phyloP scores from a whole-genome alignment of 768 basidiomycete species.

The Trametes cubensis region DNA sequence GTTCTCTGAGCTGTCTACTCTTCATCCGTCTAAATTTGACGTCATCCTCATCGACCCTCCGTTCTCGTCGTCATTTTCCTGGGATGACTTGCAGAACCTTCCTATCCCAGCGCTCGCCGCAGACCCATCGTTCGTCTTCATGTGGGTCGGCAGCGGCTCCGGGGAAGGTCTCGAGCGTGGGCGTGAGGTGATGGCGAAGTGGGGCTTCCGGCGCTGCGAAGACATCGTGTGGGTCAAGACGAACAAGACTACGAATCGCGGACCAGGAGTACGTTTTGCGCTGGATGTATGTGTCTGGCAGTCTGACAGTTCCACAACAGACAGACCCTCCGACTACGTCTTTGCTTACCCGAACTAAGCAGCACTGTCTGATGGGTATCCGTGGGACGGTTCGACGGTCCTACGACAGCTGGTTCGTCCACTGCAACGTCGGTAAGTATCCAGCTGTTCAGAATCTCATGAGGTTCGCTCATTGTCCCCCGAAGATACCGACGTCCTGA shows the following conservation, averaged over 20 bases:
- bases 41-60: slow-evolving; percentile 91
- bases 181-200: slow-evolving; percentile 85
- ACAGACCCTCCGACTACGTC: slow-evolving; percentile 87
- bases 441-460: slow-evolving; percentile 19
- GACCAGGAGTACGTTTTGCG: slow-evolving; percentile 65
- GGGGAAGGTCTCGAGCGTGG: slow-evolving; percentile 91
- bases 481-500: slow-evolving; percentile 91
- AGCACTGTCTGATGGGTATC: slow-evolving; percentile 97
- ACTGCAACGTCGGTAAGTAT: slow-evolving; percentile 90
- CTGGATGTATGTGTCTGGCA: neutral
- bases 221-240: slow-evolving; percentile 99
- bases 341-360: slow-evolving; percentile 86
- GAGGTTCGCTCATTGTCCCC: slow-evolving; percentile 4
- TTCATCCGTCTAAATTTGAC: slow-evolving; percentile 80
- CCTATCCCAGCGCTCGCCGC: slow-evolving; percentile 83
- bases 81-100: slow-evolving; percentile 81
- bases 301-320: slow-evolving; percentile 40
- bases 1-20: slow-evolving; percentile 53
- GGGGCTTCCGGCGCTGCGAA: slow-evolving; percentile 95
- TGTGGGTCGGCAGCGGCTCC: slow-evolving; percentile 94
- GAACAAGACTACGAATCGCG: slow-evolving; percentile 70
- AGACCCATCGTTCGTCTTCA: slow-evolving; percentile 90
- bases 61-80: slow-evolving; percentile 82
- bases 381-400: slow-evolving; percentile 93
- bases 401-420: slow-evolving; percentile 95